phyloP scores from a whole-genome alignment of 495 filamentous ascomycete species.

The Entonaema liquescens region DNA sequence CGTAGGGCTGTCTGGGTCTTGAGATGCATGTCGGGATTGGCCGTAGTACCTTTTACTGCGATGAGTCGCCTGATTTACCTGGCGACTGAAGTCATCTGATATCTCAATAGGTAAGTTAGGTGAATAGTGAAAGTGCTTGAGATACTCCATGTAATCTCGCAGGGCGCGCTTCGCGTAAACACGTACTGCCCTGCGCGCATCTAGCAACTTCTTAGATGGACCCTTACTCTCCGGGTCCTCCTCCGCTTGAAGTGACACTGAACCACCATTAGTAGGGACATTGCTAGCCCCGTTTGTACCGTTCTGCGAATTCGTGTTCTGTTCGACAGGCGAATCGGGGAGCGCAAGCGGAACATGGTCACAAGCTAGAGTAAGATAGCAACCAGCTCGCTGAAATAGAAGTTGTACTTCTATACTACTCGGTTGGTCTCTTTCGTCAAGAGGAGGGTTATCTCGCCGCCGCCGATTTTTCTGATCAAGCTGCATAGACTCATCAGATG shows the following conservation, averaged over 20 bases:
- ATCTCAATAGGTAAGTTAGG: constrained; percentile 70
- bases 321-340: constrained; percentile 28
- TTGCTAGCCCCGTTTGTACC: constrained; percentile 25
- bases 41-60: constrained; percentile 49
- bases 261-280: constrained; percentile 18
- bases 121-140: constrained; percentile 79
- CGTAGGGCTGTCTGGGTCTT: constrained; percentile 44
- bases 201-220: constrained; percentile 56
- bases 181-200: constrained; percentile 72
- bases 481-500: constrained; percentile 51
- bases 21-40: constrained; percentile 39
- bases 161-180: constrained; percentile 76
- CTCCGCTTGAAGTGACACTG: constrained; percentile 21
- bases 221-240: constrained; percentile 50
- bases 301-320: constrained; percentile 20
- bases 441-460: constrained; percentile 61
- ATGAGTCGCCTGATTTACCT: constrained; percentile 65
- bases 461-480: constrained; percentile 49
- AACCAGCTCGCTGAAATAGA: constrained; percentile 78
- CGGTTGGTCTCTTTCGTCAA: constrained; percentile 75
- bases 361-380: constrained; percentile 75
- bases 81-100: constrained; percentile 71
- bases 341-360: constrained; percentile 67
- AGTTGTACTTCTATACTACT: constrained; percentile 76
- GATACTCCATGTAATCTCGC: constrained; percentile 72